Evolutionary conservation across 1,139 yeast species (phyloP).

Genomic region (Yamadazyma oceani): DNA sequence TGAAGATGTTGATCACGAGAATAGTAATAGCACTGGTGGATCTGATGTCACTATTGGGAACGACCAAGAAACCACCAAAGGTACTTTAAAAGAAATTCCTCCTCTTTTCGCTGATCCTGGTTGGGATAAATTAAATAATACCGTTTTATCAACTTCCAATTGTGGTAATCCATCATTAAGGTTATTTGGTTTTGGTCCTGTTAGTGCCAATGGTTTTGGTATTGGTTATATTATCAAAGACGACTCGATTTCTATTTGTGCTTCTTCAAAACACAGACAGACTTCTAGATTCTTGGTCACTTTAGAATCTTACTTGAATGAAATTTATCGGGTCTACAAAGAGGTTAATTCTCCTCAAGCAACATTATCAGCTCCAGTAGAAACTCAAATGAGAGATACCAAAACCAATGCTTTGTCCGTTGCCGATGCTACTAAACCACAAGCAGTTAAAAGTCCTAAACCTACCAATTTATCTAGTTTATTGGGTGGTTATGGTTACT

Average conservation of each 20-base stretch:
- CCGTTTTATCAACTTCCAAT: slow-evolving; percentile 44
- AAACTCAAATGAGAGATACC: slow-evolving; percentile 9
- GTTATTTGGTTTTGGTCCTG: slow-evolving; percentile 92
- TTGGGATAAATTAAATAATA: slow-evolving; percentile 58
- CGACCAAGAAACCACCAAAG: slow-evolving; percentile 12
- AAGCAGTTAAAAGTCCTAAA: slow-evolving; percentile 13
- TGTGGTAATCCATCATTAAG: slow-evolving; percentile 85
- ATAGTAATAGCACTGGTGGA: slow-evolving; percentile 19
- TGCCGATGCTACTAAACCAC: slow-evolving; percentile 6
- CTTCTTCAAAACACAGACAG: slow-evolving; percentile 88
- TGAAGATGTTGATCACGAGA: slow-evolving; percentile 17
- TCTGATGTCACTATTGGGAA: slow-evolving; percentile 27
- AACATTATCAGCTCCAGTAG: slow-evolving; percentile 17
- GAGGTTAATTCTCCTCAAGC: slow-evolving; percentile 31
- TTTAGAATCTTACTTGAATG: slow-evolving; percentile 64
- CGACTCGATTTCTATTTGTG: slow-evolving; percentile 82
- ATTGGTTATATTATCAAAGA: slow-evolving; percentile 87
- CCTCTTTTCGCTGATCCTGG: slow-evolving; percentile 72
- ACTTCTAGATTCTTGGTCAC: slow-evolving; percentile 80
- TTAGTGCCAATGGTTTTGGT: slow-evolving; percentile 87
- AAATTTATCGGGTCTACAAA: slow-evolving; percentile 56
- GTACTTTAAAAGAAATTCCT: slow-evolving; percentile 28
- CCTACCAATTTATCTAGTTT: slow-evolving; percentile 41
- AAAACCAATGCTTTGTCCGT: slow-evolving; percentile 1
- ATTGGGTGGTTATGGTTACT: slow-evolving; percentile 80